A percentile compares a stretch with the other conserved stretches of the same genome.
Conservation (phyloP, 2,329 filamentous ascomycete species). For the Chrysoporthe cubensis region DNA sequence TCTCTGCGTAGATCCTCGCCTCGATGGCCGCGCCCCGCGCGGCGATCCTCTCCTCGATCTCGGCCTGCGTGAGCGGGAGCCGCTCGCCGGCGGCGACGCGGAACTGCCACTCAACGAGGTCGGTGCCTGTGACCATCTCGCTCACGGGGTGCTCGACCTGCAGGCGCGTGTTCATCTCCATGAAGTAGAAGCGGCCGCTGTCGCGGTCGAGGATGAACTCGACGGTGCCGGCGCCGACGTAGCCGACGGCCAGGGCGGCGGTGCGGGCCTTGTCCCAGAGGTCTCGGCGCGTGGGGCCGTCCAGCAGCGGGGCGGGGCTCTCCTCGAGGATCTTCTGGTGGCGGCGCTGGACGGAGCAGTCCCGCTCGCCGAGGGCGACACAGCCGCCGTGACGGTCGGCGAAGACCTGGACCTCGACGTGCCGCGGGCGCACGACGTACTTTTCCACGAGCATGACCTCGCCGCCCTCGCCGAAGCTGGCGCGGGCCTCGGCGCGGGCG, state of each 20-base stretch:
- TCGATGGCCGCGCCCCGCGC: constrained; percentile 87
- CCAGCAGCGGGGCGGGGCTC: constrained; percentile 74
- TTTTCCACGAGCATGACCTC: constrained; percentile 84
- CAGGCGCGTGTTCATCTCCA: constrained; percentile 84
- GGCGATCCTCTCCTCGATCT: constrained; percentile 76
- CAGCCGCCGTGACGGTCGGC: constrained; percentile 80
- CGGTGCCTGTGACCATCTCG: constrained; percentile 68
- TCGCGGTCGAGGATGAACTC: constrained; percentile 90
- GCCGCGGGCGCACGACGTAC: constrained; percentile 77
- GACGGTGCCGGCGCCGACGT: constrained; percentile 86
- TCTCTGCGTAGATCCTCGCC: constrained; percentile 95
- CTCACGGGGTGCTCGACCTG: constrained; percentile 97
- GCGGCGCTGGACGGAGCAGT: constrained; percentile 84
- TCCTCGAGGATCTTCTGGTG: constrained; percentile 94
- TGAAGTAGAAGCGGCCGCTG: constrained; percentile 78
- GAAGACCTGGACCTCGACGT: constrained; percentile 91
- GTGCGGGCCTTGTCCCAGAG: constrained; percentile 69
- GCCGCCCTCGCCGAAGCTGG: constrained; percentile 79
- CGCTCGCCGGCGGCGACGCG: constrained; percentile 66
- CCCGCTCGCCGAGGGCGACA: constrained; percentile 83
- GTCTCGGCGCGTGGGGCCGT: constrained; percentile 60
- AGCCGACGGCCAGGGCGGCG: constrained; percentile 75
- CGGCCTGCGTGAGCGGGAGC: constrained; percentile 58
- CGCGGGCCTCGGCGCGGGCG: constrained; percentile 75
- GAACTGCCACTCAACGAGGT: constrained; percentile 95